Evolutionary conservation across 2,329 filamentous ascomycete genomes (phyloP).

Genomic region (Phialemoniopsis sp.): DNA sequence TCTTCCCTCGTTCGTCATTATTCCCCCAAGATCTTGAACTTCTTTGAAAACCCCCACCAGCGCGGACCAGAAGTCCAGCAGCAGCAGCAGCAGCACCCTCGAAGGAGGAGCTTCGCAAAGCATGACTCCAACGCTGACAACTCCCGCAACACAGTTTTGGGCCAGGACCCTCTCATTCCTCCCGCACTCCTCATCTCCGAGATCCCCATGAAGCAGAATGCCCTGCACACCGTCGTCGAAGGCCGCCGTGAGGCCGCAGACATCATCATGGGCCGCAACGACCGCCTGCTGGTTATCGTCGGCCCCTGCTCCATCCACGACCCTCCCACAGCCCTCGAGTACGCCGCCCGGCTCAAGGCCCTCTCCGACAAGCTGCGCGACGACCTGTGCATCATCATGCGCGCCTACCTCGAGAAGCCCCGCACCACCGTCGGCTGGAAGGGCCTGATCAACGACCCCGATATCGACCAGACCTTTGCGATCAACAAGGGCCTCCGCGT

Average conservation of each 20-base stretch:
- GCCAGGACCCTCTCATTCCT: constrained; percentile 89
- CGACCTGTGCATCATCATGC: constrained; percentile 94
- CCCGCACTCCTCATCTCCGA: constrained; percentile 84
- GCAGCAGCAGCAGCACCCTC: background rate
- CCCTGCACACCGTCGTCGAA: constrained; percentile 65
- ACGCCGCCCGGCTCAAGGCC: constrained; percentile 78
- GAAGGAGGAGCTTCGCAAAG: background rate
- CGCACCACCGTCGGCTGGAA: constrained; percentile 98
- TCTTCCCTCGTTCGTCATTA: background rate
- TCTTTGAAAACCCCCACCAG: background rate
- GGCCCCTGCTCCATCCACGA: constrained; percentile 98
- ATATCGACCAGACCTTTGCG: constrained; percentile 97
- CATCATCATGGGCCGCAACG: constrained; percentile 67
- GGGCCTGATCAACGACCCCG: constrained; percentile 96
- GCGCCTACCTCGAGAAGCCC: constrained; percentile 97
- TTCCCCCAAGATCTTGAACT: background rate
- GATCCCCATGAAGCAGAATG: constrained; percentile 64
- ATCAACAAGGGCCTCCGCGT: constrained; percentile 95
- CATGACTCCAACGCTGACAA: constrained; percentile 19
- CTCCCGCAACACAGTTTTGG: constrained; percentile 61
- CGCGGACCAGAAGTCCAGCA: background rate
- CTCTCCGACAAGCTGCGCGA: constrained; percentile 85
- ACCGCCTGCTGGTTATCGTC: constrained; percentile 68
- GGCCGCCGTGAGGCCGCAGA: constrained; percentile 65
- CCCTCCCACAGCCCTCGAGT: constrained; percentile 82